Evolutionary conservation across 148 eudicot genomes (phyloP), one percentile per base, ranked within the genome.

Genomic region (Limonium bicolor): DNA sequence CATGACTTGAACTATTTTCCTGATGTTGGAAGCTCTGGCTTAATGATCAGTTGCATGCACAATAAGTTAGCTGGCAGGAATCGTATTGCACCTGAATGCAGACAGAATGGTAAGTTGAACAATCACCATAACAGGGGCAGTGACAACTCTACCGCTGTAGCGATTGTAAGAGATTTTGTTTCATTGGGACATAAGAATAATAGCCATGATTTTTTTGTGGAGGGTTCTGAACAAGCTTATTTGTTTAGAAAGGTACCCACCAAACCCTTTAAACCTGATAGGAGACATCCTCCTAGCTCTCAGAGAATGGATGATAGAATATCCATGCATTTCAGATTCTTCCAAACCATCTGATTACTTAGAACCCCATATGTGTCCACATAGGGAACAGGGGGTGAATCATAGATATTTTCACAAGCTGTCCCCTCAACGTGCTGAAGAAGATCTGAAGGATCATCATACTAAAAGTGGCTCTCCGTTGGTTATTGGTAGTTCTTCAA

Each of bases 1-100:
- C 61, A 31, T 48, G 39, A 50, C 33, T 36, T 36, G 67, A 59
- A 37, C 60, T 55, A 50, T 60, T 71, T 38, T 60, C 69, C n/a
- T n/a, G n/a, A n/a, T n/a, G n/a, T n/a, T n/a, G n/a, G n/a, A n/a
- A n/a, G n/a, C n/a, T n/a, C n/a, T n/a, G n/a, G n/a, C n/a, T n/a
- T n/a, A n/a, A n/a, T n/a, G n/a, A n/a, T n/a, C n/a, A n/a, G n/a
- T n/a, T n/a, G n/a, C n/a, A n/a, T n/a, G n/a, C n/a, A n/a, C n/a
- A 43, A 13, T 6, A 43, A 6, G 31, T 6, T 5, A 13, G 23
- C 24, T 39, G 48, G 30, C 7, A 43, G 31, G 19, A 43, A 24
- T 6, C 30, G 27, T 24, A 43, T 18, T 13, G 31, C 30, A n/a
- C 19, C 18, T 31, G 16, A 20, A 43, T 13, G 24, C 48, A 25